Base-by-base conservation (phyloP, 2,329 filamentous ascomycete genomes). In the Davidsoniella virescens region DNA sequence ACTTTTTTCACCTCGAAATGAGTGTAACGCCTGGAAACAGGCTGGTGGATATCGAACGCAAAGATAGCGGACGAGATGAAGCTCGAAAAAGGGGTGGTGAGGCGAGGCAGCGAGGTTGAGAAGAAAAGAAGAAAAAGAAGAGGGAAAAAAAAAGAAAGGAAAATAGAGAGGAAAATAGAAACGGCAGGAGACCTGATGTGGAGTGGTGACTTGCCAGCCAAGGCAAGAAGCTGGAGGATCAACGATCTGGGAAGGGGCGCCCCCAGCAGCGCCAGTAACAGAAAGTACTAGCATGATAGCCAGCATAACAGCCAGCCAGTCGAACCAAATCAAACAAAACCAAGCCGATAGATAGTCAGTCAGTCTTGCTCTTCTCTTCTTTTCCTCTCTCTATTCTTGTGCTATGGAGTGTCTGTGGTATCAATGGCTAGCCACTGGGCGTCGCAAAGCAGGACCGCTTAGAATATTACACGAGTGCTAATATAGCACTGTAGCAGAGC, bases 1-100 rank as follows among this genome's bases (percentile, higher is more conserved):
- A 33, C 26, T 33, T 33, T 29, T 29, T 33, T 12, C 8, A 2
- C 26, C 4, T 33, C 58, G 60, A 68, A 75, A 75, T 59, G 72
- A 76, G 66, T 69, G 75, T 66, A 69, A 67, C 65, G 71, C 73
- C 73, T 64, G 71, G 70, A 71, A 26, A 68, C 71, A 72, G 70
- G 70, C 70, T 64, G 49, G 16, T 23, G 47, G 41, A 40, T 33
- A n/a, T 49, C 38, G 16, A 42, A 40, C 23, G 47, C 42, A 38
- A 36, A 42, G 47, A 29, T 12, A n/a, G 16, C 38, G 17, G 26
- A 33, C 57, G 57, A 56, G 56, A 57, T 52, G 48, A 59, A 59
- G 57, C 37, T 42, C 20, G 57, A 10, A 8, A 33, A 33, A 4
- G 45, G 26, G 40, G 42, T 41, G 33, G 26, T 26, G 23, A 47